phyloP scores from a whole-genome alignment of 495 filamentous ascomycete genomes.

The Darksidea phi region DNA sequence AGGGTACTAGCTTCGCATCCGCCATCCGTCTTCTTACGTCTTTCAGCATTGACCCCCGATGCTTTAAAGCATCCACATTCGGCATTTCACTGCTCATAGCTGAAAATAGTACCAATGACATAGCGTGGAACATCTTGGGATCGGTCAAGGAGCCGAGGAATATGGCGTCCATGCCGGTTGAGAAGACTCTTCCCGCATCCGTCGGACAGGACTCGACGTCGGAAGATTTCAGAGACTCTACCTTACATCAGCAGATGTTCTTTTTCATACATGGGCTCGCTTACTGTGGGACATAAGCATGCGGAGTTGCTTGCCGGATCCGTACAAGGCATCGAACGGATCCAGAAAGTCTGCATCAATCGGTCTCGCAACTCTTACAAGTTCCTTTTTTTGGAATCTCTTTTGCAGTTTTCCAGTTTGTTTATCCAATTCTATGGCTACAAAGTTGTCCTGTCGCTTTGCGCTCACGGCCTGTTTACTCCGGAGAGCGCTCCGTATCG shows the following conservation, averaged over 20 bases:
- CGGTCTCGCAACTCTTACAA: background rate
- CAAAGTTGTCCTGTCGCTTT: background rate
- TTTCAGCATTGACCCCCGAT: conserved; percentile 7
- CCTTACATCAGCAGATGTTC: background rate
- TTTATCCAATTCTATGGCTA: background rate
- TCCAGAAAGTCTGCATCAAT: background rate
- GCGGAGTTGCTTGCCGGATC: conserved; percentile 1
- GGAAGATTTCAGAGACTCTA: conserved; percentile 1
- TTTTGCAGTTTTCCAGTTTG: background rate
- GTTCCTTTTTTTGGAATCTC: background rate
- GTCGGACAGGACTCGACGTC: conserved; percentile 4
- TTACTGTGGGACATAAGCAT: conserved; percentile 7
- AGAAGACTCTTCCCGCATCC: conserved; percentile 7
- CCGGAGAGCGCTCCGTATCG: background rate
- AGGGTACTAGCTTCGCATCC: background rate
- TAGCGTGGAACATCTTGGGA: conserved; percentile 16
- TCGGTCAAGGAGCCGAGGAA: conserved; percentile 17
- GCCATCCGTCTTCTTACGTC: background rate
- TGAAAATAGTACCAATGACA: conserved; percentile 12
- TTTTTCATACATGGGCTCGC: background rate
- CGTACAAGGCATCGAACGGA: conserved; percentile 13
- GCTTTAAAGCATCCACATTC: conserved; percentile 9
- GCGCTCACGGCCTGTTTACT: background rate
- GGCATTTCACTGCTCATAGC: conserved; percentile 1
- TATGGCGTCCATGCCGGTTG: conserved; percentile 14